Conservation (phyloP, 257 asterid species). For the Solanum pinnatisectum region DNA sequence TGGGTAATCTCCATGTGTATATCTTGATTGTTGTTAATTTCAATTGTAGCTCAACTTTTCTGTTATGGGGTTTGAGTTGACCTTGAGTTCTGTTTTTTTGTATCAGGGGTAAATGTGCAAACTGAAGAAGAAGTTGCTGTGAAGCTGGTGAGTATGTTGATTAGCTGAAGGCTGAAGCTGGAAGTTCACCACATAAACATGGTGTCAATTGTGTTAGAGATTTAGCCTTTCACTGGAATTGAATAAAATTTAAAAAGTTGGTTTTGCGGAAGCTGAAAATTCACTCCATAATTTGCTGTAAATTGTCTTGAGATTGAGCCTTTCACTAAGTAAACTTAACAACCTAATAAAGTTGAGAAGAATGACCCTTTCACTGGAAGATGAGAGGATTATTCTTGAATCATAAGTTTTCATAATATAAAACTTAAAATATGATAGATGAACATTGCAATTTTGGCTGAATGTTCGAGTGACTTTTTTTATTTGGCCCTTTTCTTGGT, state of each 20-base stretch:
- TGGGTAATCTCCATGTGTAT: constrained; percentile 36
- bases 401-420: background rate
- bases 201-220: background rate
- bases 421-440: background rate
- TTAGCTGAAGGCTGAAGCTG: background rate
- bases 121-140: constrained; percentile 87
- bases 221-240: background rate
- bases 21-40: background rate
- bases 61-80: background rate
- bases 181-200: background rate
- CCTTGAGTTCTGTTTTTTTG: background rate
- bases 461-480: background rate
- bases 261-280: background rate
- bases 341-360: background rate
- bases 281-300: background rate
- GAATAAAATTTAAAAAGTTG: background rate
- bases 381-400: background rate
- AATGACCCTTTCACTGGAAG: background rate
- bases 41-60: background rate
- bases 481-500: background rate
- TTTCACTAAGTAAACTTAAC: background rate
- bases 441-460: background rate
- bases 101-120: constrained; percentile 60
- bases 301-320: background rate
- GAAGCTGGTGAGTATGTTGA: constrained; percentile 54